phyloP scores from a whole-genome alignment of 2,329 filamentous ascomycete genomes.

The Xylariaceae sp. region DNA sequence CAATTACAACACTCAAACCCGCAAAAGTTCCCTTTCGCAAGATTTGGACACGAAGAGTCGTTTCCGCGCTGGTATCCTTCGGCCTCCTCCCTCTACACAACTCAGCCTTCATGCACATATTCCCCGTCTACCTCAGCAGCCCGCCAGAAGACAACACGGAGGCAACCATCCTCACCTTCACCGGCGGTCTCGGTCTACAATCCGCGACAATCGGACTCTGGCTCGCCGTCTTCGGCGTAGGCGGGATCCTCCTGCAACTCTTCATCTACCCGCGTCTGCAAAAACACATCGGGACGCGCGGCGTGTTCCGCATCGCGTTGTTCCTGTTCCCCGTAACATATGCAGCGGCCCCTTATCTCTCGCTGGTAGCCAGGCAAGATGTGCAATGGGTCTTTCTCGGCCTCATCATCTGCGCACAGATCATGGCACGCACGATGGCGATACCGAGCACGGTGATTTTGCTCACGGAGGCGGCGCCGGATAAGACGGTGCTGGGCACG shows the following conservation, averaged over 20 bases:
- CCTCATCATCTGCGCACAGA: slow-evolving; percentile 52
- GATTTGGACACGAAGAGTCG: slow-evolving; percentile 32
- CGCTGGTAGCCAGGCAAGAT: no score
- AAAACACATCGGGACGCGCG: slow-evolving; percentile 52
- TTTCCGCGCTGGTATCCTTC: slow-evolving; percentile 34
- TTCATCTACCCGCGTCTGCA: slow-evolving; percentile 57
- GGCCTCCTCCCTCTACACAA: slow-evolving; percentile 57
- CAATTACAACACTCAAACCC: background rate
- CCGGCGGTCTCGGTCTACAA: slow-evolving; percentile 52
- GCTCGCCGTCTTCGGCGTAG: slow-evolving; percentile 55
- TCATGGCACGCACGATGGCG: slow-evolving; percentile 55
- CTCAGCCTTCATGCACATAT: slow-evolving; percentile 58
- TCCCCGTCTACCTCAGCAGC: slow-evolving; percentile 58
- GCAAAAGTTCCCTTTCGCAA: slow-evolving; percentile 17
- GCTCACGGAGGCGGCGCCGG: slow-evolving; percentile 36
- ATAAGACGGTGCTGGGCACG: slow-evolving; percentile 34
- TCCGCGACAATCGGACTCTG: slow-evolving; percentile 33
- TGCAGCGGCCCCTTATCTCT: slow-evolving; percentile 53
- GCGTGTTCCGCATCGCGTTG: slow-evolving; percentile 51
- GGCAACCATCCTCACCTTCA: slow-evolving; percentile 44
- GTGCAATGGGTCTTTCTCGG: slow-evolving; percentile 55
- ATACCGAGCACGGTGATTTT: slow-evolving; percentile 38
- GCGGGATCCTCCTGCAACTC: slow-evolving; percentile 57
- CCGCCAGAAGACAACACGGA: slow-evolving; percentile 40
- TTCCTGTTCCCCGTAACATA: slow-evolving; percentile 57